Percentiles rank a stretch among this genome's conserved stretches.
Conservation (phyloP, 2,329 filamentous ascomycete genomes). For the Colletotrichum sp. region DNA sequence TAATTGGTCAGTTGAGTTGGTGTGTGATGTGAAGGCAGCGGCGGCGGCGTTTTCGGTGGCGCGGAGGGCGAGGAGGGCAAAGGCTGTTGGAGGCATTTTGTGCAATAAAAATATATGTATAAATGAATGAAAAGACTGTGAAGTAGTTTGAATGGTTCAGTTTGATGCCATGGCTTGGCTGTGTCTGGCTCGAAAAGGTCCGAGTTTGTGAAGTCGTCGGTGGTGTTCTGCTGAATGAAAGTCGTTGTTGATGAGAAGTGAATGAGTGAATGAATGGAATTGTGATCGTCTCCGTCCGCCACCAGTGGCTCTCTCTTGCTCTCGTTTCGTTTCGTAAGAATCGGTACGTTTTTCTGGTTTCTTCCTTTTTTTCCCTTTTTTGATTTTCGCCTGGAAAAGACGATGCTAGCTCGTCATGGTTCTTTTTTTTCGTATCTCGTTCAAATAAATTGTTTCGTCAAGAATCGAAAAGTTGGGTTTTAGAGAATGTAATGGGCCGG, state of each 20-base stretch:
- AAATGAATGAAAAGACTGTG: not conserved
- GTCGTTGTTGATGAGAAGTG: not conserved
- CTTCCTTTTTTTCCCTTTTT: not conserved
- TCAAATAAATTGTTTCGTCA: not conserved
- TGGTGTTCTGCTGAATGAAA: not conserved
- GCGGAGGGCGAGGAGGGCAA: not conserved
- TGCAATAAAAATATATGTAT: not conserved
- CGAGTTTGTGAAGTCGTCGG: not conserved
- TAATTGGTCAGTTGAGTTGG: not conserved
- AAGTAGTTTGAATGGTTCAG: not conserved
- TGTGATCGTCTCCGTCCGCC: not conserved
- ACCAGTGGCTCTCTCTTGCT: not conserved
- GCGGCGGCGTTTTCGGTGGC: not conserved
- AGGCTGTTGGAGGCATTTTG: constrained; percentile 2
- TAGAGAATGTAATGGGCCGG: not conserved
- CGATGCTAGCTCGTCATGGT: not conserved
- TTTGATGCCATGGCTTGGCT: not conserved
- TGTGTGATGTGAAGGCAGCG: not conserved
- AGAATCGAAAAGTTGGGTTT: not conserved
- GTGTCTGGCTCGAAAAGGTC: not conserved
- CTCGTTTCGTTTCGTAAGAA: not conserved
- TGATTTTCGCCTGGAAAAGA: not conserved
- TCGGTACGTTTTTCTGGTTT: not conserved
- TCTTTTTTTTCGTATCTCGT: not conserved
- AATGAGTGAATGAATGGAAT: not conserved